Percentiles rank a stretch among this genome's conserved stretches.
phyloP scores from a whole-genome alignment of 306 rosid genomes.

The Dicorynia guianensis region DNA sequence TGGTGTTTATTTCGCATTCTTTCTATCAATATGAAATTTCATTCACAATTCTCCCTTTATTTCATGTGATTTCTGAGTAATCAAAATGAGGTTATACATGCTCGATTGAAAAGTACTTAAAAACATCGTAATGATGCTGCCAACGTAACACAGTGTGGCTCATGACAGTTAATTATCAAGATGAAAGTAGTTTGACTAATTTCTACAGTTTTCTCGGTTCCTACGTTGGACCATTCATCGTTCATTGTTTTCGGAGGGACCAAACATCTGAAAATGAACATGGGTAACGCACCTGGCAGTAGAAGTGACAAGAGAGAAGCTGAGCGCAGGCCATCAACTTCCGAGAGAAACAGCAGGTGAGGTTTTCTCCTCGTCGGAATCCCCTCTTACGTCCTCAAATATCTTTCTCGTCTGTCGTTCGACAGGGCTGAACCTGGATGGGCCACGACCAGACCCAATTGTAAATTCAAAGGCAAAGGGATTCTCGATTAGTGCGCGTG shows the following conservation, averaged over 20 bases:
- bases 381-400: too few relatives aligned
- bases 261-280: constrained; percentile 19
- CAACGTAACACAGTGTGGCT: not conserved
- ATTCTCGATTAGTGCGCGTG: too few relatives aligned
- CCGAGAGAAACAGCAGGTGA: not conserved
- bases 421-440: not conserved
- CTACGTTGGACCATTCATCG: not conserved
- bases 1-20: not conserved
- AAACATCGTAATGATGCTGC: too few relatives aligned
- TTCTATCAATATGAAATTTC: not conserved
- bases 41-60: too few relatives aligned
- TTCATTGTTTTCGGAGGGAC: constrained; percentile 1
- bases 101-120: too few relatives aligned
- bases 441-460: not conserved
- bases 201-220: not conserved
- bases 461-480: too few relatives aligned
- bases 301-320: constrained; percentile 18
- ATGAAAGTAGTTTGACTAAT: not conserved
- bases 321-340: constrained; percentile 46
- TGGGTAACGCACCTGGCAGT: constrained; percentile 33
- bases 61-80: not conserved
- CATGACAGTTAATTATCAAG: not conserved
- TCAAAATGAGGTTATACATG: not conserved
- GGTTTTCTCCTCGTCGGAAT: too few relatives aligned
- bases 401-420: too few relatives aligned